A percentile compares a stretch with the other conserved stretches of the same genome.
Conservation (phyloP, 2,329 filamentous ascomycete genomes). For the Aspergillus aculeatus region DNA sequence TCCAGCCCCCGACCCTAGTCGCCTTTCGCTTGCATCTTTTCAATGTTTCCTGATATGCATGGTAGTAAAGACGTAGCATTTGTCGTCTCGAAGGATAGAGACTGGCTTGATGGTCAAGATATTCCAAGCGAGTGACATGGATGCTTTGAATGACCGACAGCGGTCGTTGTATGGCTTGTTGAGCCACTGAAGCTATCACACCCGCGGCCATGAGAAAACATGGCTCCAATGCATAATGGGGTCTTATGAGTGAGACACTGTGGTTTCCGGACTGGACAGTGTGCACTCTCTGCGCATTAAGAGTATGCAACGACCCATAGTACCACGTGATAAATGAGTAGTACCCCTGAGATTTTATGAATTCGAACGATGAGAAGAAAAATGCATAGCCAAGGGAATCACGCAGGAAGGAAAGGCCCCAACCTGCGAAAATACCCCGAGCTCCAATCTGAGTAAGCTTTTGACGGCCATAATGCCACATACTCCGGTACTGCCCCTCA, state of each 20-base stretch:
- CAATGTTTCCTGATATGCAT: slow-evolving; percentile 61
- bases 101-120: slow-evolving; percentile 55
- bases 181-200: slow-evolving; percentile 56
- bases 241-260: slow-evolving; percentile 52
- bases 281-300: slow-evolving; percentile 29
- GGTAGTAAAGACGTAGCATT: slow-evolving; percentile 56
- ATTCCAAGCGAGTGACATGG: slow-evolving; percentile 60
- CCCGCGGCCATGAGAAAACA: slow-evolving; percentile 61
- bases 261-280: slow-evolving; percentile 28
- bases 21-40: slow-evolving; percentile 55
- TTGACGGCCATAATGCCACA: slow-evolving; percentile 62
- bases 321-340: slow-evolving; percentile 61
- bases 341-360: slow-evolving; percentile 62
- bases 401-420: slow-evolving; percentile 57
- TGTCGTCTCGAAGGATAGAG: slow-evolving; percentile 41
- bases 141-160: slow-evolving; percentile 59
- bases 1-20: slow-evolving; percentile 53
- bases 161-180: slow-evolving; percentile 60
- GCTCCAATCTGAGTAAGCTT: slow-evolving; percentile 60
- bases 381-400: slow-evolving; percentile 61
- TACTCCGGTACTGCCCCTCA: slow-evolving; percentile 58
- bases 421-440: slow-evolving; percentile 64
- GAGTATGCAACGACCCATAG: slow-evolving; percentile 48
- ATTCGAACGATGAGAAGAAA: slow-evolving; percentile 65
- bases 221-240: slow-evolving; percentile 64